Evolutionary conservation across 106 monocot species (phyloP).

Genomic region (Amphibolis antarctica): DNA sequence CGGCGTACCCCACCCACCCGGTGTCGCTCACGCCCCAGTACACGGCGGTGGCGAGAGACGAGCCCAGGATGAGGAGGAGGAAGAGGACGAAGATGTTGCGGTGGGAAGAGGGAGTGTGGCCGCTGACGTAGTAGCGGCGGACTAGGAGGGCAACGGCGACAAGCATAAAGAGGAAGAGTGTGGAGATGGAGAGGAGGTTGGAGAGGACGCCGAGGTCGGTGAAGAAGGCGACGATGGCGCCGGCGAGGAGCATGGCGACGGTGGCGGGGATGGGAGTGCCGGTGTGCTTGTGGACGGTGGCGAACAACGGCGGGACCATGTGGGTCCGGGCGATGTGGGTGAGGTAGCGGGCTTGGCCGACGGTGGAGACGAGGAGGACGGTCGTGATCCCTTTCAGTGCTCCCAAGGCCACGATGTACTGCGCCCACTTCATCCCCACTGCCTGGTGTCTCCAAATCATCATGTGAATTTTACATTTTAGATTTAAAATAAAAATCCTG

Average conservation of each 20-base stretch:
- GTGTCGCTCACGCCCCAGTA: constrained; percentile 28
- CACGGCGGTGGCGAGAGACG: constrained; percentile 33
- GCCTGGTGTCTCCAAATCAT: constrained; percentile 32
- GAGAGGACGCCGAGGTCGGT: background rate
- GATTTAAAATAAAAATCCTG: no score
- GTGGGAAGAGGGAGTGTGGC: background rate
- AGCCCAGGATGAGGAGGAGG: constrained; percentile 30
- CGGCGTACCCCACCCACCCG: constrained; percentile 40
- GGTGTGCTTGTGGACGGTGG: background rate
- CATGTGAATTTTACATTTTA: no score
- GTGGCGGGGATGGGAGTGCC: constrained; percentile 5
- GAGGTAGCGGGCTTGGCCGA: constrained; percentile 1
- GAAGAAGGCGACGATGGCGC: constrained; percentile 7
- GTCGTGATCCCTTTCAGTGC: constrained; percentile 5
- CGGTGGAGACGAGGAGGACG: background rate
- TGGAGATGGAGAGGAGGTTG: constrained; percentile 1
- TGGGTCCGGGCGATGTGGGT: constrained; percentile 4
- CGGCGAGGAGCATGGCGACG: background rate
- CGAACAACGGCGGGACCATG: constrained; percentile 2
- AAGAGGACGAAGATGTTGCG: background rate
- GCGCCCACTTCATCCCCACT: constrained; percentile 57
- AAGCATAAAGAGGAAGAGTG: constrained; percentile 2
- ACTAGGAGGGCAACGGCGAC: background rate
- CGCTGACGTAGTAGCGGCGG: constrained; percentile 1
- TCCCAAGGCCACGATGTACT: background rate